Base-by-base conservation (phyloP, 129 eudicot genomes). In the Flaveria trinervia region DNA sequence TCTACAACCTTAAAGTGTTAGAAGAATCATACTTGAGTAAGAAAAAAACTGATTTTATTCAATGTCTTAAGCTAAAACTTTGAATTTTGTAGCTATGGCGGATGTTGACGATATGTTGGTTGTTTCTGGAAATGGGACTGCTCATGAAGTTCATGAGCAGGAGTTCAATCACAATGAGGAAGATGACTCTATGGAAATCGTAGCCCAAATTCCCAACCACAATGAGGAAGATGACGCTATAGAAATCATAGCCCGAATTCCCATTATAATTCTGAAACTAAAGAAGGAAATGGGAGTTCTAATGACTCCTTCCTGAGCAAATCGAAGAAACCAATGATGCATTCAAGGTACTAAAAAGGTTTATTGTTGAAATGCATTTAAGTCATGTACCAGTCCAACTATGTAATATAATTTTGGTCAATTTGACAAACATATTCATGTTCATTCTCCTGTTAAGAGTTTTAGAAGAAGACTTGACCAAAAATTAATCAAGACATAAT, bases 281-380 rank as follows among this genome's bases (percentile, higher is more conserved):
- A 80, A 16, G 86, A 59, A 59, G 67, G 75, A 57, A 74, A 79
- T 65, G 84, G 65, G 73, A 87, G 52, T 67, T 77, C 75, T 48
- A 55, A 73, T 15, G 76, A 79, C 18, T 76, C 84, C 12, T 55
- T 41, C 59, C 45, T 66, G 76, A 75, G 74, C 82, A 72, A 45
- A 70, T 76, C 23, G 79, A 44, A 43, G 86, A 83, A 76, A 80
- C 76, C 84, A 81, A 86, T 81, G 68, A 28, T 54, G 83, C 61
- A 52, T 77, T 87, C 17, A 73, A 85, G 95, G 98, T 93, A 87
- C 68, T 61, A 59, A 67, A 39, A 52, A 54, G 57, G 46, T 16
- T 79, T 39, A 41, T 36, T 41, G 5, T n/a, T 46, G 17, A 25
- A 75, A 46, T 13, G 28, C 28, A 33, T 43, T 4, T 46, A 75